Conservation (phyloP, 352 stramenopile genomes). For the Globisporangium echinulatum region DNA sequence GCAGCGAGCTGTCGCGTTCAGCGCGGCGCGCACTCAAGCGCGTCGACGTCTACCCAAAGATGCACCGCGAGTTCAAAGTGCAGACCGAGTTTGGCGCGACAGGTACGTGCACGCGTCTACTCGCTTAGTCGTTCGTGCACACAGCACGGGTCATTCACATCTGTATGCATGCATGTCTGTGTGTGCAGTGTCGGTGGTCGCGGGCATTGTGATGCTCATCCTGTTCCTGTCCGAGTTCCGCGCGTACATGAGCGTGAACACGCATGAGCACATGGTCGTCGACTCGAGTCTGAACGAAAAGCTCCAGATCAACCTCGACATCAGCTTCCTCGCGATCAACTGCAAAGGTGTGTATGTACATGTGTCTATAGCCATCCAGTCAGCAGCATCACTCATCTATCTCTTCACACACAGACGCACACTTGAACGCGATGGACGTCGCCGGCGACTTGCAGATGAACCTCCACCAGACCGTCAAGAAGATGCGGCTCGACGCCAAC, state of each 20-base stretch:
- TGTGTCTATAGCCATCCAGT: not conserved
- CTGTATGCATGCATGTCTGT: not conserved
- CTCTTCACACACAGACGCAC: slow-evolving; percentile 67
- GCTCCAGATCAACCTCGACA: slow-evolving; percentile 96
- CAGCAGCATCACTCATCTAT: not conserved
- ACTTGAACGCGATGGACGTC: slow-evolving; percentile 98
- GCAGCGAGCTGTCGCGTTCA: slow-evolving; percentile 28
- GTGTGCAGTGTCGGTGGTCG: slow-evolving; percentile 71
- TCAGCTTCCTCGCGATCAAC: slow-evolving; percentile 95
- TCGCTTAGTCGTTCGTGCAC: not conserved
- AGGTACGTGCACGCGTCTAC: slow-evolving; percentile 14
- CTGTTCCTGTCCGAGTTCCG: slow-evolving; percentile 89
- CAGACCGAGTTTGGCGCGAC: slow-evolving; percentile 90
- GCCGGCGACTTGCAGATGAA: slow-evolving; percentile 96
- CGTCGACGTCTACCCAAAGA: slow-evolving; percentile 93
- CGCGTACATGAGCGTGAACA: slow-evolving; percentile 73
- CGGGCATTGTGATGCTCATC: slow-evolving; percentile 83
- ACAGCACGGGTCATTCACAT: not conserved
- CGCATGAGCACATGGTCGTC: slow-evolving; percentile 93
- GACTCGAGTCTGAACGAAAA: slow-evolving; percentile 93
- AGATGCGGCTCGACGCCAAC: slow-evolving; percentile 80
- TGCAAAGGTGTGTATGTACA: slow-evolving; percentile 62
- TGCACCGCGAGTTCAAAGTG: slow-evolving; percentile 94
- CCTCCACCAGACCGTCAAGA: slow-evolving; percentile 94
- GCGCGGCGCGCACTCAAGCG: slow-evolving; percentile 66